Conservation (phyloP, 805 yeast species). For the Priceomyces fermenticarens region DNA sequence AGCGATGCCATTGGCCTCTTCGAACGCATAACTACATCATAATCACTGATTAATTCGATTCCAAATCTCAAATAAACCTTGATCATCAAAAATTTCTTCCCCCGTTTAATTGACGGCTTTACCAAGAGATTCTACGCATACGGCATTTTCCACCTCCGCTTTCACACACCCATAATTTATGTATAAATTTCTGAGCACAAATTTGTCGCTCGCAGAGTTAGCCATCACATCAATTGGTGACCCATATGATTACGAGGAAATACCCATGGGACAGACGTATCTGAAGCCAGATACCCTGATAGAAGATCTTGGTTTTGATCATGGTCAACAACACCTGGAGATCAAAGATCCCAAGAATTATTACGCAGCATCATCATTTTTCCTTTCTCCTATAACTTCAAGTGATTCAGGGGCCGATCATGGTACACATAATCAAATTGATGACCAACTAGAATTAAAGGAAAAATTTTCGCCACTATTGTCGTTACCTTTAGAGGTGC, state of each 20-base stretch:
- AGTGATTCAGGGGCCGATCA: conserved; percentile 15
- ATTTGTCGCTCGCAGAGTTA: conserved; percentile 2
- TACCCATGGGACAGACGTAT: conserved; percentile 6
- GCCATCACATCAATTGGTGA: background rate
- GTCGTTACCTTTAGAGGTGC: conserved; percentile 54
- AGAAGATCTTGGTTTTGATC: background rate
- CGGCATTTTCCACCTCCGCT: background rate
- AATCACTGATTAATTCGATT: too few species aligned
- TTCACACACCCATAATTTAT: background rate
- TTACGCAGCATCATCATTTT: conserved; percentile 12
- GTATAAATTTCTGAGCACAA: conserved; percentile 2
- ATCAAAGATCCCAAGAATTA: background rate
- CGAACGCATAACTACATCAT: too few species aligned
- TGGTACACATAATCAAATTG: conserved; percentile 1
- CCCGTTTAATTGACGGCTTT: too few species aligned
- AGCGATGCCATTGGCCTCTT: too few species aligned
- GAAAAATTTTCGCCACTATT: conserved; percentile 13
- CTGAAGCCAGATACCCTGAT: conserved; percentile 2
- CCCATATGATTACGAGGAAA: conserved; percentile 2
- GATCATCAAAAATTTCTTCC: too few species aligned
- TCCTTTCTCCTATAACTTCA: conserved; percentile 26
- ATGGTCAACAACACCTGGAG: background rate
- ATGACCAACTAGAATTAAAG: conserved; percentile 3
- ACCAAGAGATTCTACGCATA: too few species aligned
- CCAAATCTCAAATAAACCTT: too few species aligned